Evolutionary conservation across 2,329 filamentous ascomycete genomes (phyloP), one percentile per base, ranked within the genome.

Genomic region (Colletotrichum tofieldiae): DNA sequence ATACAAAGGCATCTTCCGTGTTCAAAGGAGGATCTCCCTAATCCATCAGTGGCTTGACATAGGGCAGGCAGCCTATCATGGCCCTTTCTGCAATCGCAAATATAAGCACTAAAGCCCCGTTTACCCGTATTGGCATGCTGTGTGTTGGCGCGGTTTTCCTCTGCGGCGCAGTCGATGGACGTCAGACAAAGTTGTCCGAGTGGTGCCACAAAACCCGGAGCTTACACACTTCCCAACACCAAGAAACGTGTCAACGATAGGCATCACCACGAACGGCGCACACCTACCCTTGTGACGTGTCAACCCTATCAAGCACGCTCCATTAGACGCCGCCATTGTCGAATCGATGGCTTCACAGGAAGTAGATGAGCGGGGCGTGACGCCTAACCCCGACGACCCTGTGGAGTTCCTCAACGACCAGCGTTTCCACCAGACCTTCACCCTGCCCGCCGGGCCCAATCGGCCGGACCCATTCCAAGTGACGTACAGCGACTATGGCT

Each of bases 401-500:
- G 58, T 55, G 16, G 20, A 18, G 26, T 78, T 74, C 67, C 60
- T 80, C 37, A 62, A 77, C 29, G 73, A 79, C 49, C 58, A 69
- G 1, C 76, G 78, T 20, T 81, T 81, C 64, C 75, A 77, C 47
- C 71, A 70, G 51, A 72, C 61, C 23, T 78, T 81, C 72, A 75
- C 73, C n/a, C 58, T 79, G 1, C 77, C 78, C 1, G 68, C 78
- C 6, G 71, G 77, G 52, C 63, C 75, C 1, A 65, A 51, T 18
- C 73, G 73, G 20, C 67, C 77, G 58, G 72, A 65, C 6, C 14
- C 61, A 7, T 61, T 72, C 61, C 45, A 55, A 4, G 62, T 80
- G 20, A 74, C 67, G 8, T 81, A 81, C 62, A 76, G 77, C 71
- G 81, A 80, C 75, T 80, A 75, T 58, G 79, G 79, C 63, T 81